phyloP scores from a whole-genome alignment of 202 grass and related monocot species.

The Elaeis oleifera region DNA sequence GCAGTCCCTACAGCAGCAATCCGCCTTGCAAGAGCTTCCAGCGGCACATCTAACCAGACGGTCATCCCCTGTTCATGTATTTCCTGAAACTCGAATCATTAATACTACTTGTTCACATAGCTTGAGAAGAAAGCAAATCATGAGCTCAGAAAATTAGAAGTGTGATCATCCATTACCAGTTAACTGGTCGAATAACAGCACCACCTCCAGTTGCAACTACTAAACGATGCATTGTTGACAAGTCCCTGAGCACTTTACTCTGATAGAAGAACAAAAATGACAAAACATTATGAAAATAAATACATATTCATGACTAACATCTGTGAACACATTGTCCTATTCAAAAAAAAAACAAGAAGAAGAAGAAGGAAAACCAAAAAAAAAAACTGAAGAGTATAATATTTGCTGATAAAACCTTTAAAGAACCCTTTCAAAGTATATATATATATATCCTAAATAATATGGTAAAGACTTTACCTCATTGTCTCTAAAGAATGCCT shows the following conservation, averaged over 20 bases:
- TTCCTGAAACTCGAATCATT: conserved; percentile 5
- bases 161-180: conserved; percentile 11
- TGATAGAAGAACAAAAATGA: neutral
- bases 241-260: conserved; percentile 22
- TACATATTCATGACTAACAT: too few relatives aligned
- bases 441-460: neutral
- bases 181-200: conserved; percentile 25
- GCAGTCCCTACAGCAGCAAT: conserved; percentile 29
- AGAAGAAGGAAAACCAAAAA: too few relatives aligned
- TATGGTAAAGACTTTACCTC: neutral
- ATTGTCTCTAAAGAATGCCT: conserved; percentile 25
- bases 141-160: too few relatives aligned
- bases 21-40: conserved; percentile 29
- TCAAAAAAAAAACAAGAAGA: too few relatives aligned
- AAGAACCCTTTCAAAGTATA: too few relatives aligned
- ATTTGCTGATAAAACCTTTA: too few relatives aligned
- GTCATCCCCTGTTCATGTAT: conserved; percentile 24
- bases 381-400: too few relatives aligned
- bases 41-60: conserved; percentile 27
- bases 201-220: conserved; percentile 29
- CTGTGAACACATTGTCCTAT: too few relatives aligned
- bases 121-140: too few relatives aligned
- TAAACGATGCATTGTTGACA: conserved; percentile 21
- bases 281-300: neutral
- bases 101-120: too few relatives aligned